Conservation (phyloP, 2,329 filamentous ascomycete species). For the Fusarium solani-melongenae region DNA sequence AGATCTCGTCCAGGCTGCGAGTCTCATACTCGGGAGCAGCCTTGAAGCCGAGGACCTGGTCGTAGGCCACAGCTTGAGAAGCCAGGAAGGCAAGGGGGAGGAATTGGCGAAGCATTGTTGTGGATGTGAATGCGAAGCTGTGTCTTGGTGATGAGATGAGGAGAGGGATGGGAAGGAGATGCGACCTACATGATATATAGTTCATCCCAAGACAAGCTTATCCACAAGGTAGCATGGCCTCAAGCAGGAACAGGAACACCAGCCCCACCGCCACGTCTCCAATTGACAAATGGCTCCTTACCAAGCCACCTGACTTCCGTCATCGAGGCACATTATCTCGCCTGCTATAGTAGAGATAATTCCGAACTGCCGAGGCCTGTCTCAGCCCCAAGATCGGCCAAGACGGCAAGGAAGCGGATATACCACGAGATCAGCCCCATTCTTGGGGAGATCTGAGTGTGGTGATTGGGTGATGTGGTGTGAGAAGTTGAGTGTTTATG, state of each 20-base stretch:
- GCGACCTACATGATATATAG: not conserved
- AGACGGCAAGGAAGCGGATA: not conserved
- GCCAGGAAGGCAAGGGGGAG: constrained; percentile 15
- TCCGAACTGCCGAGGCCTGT: not conserved
- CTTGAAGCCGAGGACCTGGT: constrained; percentile 41
- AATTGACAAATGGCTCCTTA: not conserved
- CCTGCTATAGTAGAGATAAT: not conserved
- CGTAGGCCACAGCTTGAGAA: constrained; percentile 27
- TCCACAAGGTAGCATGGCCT: not conserved
- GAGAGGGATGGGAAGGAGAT: not conserved
- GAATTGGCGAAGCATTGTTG: constrained; percentile 18
- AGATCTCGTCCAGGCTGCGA: constrained; percentile 60
- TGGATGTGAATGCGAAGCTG: not conserved
- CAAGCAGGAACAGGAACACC: not conserved
- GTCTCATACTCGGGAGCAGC: constrained; percentile 50
- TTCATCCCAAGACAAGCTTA: not conserved
- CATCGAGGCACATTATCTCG: not conserved
- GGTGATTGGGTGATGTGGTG: not conserved
- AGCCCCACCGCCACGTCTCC: not conserved
- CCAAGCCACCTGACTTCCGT: not conserved
- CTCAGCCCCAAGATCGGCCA: not conserved
- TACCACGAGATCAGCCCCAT: not conserved
- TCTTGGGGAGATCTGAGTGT: not conserved
- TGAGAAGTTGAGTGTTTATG: not conserved
- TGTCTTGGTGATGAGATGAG: not conserved